Base-by-base conservation (phyloP, 1,284 basidiomycete species). In the Cryptococcus jaspeensis region DNA sequence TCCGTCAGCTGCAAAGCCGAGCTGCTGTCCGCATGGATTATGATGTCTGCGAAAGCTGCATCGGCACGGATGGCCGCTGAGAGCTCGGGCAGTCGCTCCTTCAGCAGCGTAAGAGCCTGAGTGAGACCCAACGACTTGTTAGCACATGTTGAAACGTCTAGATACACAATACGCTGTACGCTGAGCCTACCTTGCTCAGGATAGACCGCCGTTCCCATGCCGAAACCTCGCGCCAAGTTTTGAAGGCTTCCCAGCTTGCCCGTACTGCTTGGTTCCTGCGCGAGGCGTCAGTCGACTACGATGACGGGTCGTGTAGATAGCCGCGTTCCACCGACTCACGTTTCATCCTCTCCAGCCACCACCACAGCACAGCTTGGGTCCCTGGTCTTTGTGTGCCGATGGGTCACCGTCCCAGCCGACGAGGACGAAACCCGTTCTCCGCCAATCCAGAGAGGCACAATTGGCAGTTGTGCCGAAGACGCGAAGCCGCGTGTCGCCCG, bases 271-370 rank as follows among this genome's bases (percentile, higher is more conserved):
- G 13, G 1, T 48, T 40, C 15, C 60, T 66, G 36, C 32, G n/a
- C 3, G 20, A 5, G 3, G 23, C 11, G 15, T 53, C 42, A 47
- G 32, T 18, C 8, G 12, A 47, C 43, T 23, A 37, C 20, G 18
- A 51, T 36, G 15, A 11, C n/a, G 28, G 20, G 15, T 11, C n/a
- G n/a, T n/a, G n/a, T n/a, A n/a, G n/a, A n/a, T 35, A 40, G 15
- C 0, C 0, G 12, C 23, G 5, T 22, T 32, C 15, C 18, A 5
- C 5, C 28, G 20, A 53, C 64, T 55, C 46, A 68, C 66, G 56
- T 60, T 35, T 68, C 66, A 28, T 56, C 37, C 37, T 62, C 50
- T 6, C 66, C 66, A 15, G 66, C 66, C 5, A 64, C 54, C 2
- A 64, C 56, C 3, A 66, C 55, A 28, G 63, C 52, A 41, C 60